Conservation (phyloP, 73 alveolate species). For the Paramecium pentaurelia region DNA sequence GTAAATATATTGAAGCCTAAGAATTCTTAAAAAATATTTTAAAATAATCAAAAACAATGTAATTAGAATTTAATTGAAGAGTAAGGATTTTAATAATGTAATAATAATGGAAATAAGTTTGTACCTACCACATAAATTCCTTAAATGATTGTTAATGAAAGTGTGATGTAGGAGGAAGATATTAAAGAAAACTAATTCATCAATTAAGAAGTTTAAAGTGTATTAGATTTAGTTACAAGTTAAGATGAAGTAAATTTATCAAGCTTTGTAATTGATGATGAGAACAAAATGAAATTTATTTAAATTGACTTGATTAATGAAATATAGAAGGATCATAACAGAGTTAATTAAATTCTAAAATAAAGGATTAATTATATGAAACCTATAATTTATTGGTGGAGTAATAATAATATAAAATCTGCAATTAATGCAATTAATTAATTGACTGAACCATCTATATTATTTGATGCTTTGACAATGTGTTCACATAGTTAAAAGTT, state of each 20-base stretch:
- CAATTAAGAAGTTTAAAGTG: background rate
- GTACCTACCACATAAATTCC: background rate
- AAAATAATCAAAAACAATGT: background rate
- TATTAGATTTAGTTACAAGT: background rate
- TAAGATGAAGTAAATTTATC: constrained; percentile 28
- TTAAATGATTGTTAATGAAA: background rate
- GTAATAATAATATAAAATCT: background rate
- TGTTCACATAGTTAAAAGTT: background rate
- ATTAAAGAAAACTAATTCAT: background rate
- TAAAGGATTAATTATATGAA: constrained; percentile 38
- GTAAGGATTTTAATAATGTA: background rate
- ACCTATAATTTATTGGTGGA: constrained; percentile 40
- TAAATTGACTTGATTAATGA: background rate
- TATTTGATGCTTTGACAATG: constrained; percentile 30
- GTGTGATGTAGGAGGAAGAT: background rate
- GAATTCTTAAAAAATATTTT: background rate
- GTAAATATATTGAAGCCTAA: background rate
- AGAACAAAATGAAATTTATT: background rate
- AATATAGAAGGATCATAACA: background rate
- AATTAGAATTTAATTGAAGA: background rate
- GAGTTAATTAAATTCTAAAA: background rate
- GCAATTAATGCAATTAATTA: constrained; percentile 32
- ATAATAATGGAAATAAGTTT: background rate
- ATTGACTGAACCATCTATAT: constrained; percentile 31
- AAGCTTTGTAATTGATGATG: background rate